Evolutionary conservation across 179 eudicot genomes (phyloP).

Genomic region (Spinacia oleracea): DNA sequence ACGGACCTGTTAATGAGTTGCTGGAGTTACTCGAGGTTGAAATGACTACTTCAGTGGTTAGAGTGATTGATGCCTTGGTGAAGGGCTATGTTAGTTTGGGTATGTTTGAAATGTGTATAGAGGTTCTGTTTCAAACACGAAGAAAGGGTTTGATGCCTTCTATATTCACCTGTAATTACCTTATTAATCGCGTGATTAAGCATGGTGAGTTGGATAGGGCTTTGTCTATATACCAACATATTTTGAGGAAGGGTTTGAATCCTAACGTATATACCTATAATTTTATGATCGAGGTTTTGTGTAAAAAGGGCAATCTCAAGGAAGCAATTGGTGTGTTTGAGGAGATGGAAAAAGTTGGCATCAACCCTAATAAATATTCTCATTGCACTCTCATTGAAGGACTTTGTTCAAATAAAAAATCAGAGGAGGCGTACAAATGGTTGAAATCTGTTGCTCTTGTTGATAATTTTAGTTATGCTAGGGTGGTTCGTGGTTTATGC

Average conservation of each 20-base stretch:
- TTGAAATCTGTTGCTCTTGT: conserved; percentile 35
- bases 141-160: conserved; percentile 48
- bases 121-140: conserved; percentile 44
- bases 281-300: no score
- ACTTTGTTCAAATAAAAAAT: conserved; percentile 44
- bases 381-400: conserved; percentile 51
- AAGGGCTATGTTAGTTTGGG: conserved; percentile 55
- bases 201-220: no score
- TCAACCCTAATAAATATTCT: conserved; percentile 46
- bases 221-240: no score
- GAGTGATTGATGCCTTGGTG: conserved; percentile 49
- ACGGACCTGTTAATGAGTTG: no score
- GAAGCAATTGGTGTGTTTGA: conserved; percentile 39
- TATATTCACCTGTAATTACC: conserved; percentile 47
- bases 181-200: no score
- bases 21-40: conserved; percentile 42
- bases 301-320: no score
- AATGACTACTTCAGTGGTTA: conserved; percentile 31
- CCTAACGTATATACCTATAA: no score
- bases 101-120: conserved; percentile 60
- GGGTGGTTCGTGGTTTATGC: conserved; percentile 64
- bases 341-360: conserved; percentile 60
- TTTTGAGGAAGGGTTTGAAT: no score
- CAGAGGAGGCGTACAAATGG: conserved; percentile 45
- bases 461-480: conserved; percentile 46